Percentiles rank a stretch among this genome's conserved stretches.
Conservation (phyloP, 345 rosid species). For the Leavenworthia alabamica region DNA sequence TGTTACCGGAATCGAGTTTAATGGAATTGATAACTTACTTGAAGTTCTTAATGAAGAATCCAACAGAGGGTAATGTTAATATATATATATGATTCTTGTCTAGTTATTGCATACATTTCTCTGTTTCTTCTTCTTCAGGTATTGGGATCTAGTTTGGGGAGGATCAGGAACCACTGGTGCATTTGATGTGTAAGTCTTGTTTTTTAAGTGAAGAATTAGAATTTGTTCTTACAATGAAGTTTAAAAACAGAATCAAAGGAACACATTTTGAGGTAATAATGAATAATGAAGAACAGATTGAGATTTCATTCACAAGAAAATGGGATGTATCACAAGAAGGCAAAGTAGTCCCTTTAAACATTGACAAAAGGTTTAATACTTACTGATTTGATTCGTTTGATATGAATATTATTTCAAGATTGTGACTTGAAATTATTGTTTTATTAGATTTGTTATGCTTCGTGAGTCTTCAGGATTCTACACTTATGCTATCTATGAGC, state of each 20-base stretch:
- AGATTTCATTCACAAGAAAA: slow-evolving; percentile 39
- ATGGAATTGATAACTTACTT: slow-evolving; percentile 73
- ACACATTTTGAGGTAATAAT: slow-evolving; percentile 21
- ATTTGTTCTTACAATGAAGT: not conserved
- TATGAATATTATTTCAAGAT: too few species aligned
- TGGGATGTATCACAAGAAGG: slow-evolving; percentile 33
- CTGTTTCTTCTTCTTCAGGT: slow-evolving; percentile 35
- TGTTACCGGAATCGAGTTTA: slow-evolving; percentile 58
- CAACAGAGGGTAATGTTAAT: slow-evolving; percentile 61
- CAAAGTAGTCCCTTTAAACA: slow-evolving; percentile 46
- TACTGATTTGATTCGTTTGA: too few species aligned
- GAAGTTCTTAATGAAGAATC: slow-evolving; percentile 73
- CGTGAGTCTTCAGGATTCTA: slow-evolving; percentile 73
- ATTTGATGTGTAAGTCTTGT: slow-evolving; percentile 61
- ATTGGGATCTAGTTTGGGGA: slow-evolving; percentile 61
- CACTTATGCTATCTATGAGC: slow-evolving; percentile 78
- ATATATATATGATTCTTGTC: not conserved
- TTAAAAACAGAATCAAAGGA: slow-evolving; percentile 29
- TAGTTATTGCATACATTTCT: slow-evolving; percentile 3
- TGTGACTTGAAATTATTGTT: too few species aligned
- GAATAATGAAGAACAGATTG: slow-evolving; percentile 29
- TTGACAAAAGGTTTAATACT: slow-evolving; percentile 67
- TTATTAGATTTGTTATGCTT: slow-evolving; percentile 81
- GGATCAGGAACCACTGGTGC: slow-evolving; percentile 32
- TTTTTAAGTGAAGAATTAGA: not conserved